phyloP scores from a whole-genome alignment of 2,329 filamentous ascomycete genomes.

The Clarireedia homoeocarpa region DNA sequence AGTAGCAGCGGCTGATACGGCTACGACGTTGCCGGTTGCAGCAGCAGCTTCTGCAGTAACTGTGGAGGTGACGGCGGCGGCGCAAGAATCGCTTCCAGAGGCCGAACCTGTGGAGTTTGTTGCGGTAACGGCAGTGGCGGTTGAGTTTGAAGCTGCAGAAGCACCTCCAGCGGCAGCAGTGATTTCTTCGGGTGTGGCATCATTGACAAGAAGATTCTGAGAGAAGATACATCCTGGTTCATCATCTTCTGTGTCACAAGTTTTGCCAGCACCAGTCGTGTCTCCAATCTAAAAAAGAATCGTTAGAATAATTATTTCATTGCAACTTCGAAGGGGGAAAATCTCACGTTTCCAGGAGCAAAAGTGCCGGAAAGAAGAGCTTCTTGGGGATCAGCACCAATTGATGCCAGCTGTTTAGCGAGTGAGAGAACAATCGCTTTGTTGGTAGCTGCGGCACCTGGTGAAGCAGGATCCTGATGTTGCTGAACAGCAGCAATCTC shows the following conservation, averaged over 20 bases:
- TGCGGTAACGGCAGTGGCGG: neutral
- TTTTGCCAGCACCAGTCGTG: slow-evolving; percentile 40
- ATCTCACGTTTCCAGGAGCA: slow-evolving; percentile 46
- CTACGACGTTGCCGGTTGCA: slow-evolving; percentile 4
- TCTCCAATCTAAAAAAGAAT: slow-evolving; percentile 26
- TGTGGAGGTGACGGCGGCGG: slow-evolving; percentile 10
- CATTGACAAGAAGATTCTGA: slow-evolving; percentile 43
- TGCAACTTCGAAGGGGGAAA: slow-evolving; percentile 7
- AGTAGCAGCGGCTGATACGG: neutral
- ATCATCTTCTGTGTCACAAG: slow-evolving; percentile 42
- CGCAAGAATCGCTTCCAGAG: slow-evolving; percentile 23
- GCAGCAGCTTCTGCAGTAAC: too few species aligned
- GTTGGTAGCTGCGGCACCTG: slow-evolving; percentile 48
- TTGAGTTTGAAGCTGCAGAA: slow-evolving; percentile 8
- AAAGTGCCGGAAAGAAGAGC: slow-evolving; percentile 57
- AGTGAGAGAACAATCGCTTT: slow-evolving; percentile 52
- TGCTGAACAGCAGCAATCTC: slow-evolving; percentile 57
- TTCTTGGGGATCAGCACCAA: slow-evolving; percentile 54
- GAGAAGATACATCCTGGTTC: slow-evolving; percentile 47
- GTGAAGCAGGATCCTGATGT: slow-evolving; percentile 60
- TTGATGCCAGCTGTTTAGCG: slow-evolving; percentile 49
- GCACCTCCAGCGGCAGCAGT: slow-evolving; percentile 36
- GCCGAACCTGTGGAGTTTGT: neutral
- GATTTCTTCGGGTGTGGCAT: slow-evolving; percentile 45
- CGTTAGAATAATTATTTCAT: neutral